A percentile compares a stretch with the other conserved stretches of the same genome.
phyloP scores from a whole-genome alignment of 1,284 basidiomycete species.

The Apiotrichum montevideense region DNA sequence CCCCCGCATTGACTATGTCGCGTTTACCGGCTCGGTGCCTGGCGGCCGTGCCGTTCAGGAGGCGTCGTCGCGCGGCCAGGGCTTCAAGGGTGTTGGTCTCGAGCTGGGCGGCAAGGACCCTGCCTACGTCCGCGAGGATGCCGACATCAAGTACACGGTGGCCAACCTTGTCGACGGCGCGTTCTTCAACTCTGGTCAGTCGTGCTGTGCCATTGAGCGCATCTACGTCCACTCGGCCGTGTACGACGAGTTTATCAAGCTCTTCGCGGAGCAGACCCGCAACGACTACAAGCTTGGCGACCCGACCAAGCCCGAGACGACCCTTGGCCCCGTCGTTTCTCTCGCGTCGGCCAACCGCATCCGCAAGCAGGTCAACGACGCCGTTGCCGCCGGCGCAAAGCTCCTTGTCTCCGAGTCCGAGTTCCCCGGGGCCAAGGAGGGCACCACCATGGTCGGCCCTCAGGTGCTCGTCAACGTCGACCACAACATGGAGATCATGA shows the following conservation, averaged over 20 bases:
- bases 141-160: constrained; percentile 73
- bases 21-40: constrained; percentile 79
- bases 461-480: constrained; percentile 81
- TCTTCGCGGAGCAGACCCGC: constrained; percentile 60
- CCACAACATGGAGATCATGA: constrained; percentile 90
- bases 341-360: constrained; percentile 75
- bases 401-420: constrained; percentile 63
- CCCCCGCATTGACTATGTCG: constrained; percentile 67
- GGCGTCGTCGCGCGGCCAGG: constrained; percentile 47
- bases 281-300: constrained; percentile 82
- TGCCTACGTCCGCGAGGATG: constrained; percentile 83
- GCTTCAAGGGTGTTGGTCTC: constrained; percentile 63
- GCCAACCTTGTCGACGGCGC: constrained; percentile 82
- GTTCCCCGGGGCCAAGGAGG: constrained; percentile 63
- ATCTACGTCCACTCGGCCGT: constrained; percentile 86
- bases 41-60: constrained; percentile 47
- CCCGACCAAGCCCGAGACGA: constrained; percentile 65
- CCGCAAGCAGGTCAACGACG: constrained; percentile 75
- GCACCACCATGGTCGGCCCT: constrained; percentile 78
- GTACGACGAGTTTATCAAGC: constrained; percentile 73
- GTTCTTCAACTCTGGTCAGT: constrained; percentile 93
- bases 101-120: constrained; percentile 95
- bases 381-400: constrained; percentile 72
- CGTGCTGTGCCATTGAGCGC: constrained; percentile 58
- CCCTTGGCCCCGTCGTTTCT: constrained; percentile 85